Conservation (phyloP, 768 basidiomycete genomes). For the Suillus weaverae region DNA sequence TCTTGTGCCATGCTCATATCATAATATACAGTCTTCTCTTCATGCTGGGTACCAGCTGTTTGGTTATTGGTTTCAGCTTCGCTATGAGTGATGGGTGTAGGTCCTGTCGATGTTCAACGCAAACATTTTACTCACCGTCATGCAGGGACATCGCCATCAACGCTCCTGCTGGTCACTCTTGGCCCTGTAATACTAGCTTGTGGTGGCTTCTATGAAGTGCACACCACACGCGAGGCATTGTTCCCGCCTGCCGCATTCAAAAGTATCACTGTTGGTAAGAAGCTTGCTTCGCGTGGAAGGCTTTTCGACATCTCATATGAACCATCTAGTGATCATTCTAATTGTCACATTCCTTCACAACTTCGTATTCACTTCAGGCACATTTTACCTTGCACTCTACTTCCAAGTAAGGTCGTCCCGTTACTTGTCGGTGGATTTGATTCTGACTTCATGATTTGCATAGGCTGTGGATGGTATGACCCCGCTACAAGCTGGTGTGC, state of each 20-base stretch:
- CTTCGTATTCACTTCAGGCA: conserved; percentile 80
- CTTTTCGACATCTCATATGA: conserved; percentile 10
- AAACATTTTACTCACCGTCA: conserved; percentile 14
- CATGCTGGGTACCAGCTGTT: conserved; percentile 69
- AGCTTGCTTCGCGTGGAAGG: conserved; percentile 11
- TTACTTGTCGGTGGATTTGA: conserved; percentile 8
- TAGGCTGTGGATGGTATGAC: conserved; percentile 71
- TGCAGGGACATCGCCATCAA: conserved; percentile 64
- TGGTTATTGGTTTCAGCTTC: conserved; percentile 81
- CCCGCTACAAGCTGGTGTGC: conserved; percentile 72
- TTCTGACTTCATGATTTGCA: conserved; percentile 8
- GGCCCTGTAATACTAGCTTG: conserved; percentile 55
- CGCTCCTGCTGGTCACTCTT: conserved; percentile 56
- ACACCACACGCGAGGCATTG: conserved; percentile 66
- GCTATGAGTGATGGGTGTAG: conserved; percentile 68
- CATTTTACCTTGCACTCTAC: conserved; percentile 82
- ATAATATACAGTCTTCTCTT: conserved; percentile 57
- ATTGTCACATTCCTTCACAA: conserved; percentile 78
- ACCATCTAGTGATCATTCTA: conserved; percentile 57
- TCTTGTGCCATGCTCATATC: conserved; percentile 20
- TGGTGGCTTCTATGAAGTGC: conserved; percentile 68
- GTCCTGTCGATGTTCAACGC: conserved; percentile 25
- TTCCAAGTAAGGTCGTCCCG: conserved; percentile 58
- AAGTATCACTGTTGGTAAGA: conserved; percentile 58
- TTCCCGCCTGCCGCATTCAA: conserved; percentile 68